Base-by-base conservation (phyloP, 2,329 filamentous ascomycete species). In the Epichloe aotearoae region DNA sequence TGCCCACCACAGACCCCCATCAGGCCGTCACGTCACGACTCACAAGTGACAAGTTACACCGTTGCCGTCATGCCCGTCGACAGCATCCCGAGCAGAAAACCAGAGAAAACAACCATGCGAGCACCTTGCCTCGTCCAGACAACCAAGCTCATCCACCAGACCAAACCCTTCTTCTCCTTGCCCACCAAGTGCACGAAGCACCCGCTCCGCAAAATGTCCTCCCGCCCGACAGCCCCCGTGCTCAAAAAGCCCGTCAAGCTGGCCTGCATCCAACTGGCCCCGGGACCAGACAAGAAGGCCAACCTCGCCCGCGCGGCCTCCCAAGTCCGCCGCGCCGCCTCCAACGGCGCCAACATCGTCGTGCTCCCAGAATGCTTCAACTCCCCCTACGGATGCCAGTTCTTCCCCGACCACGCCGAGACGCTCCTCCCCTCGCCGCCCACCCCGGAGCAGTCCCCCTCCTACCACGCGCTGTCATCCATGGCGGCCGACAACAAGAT, bases 291-390 rank as follows among this genome's bases (percentile, higher is more conserved):
- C 73, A 98, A 98, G 73, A 65, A 82, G 11, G 77, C 77, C 57
- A 98, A 98, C 70, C 87, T 98, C 55, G 64, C 76, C 20, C 84
- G 84, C 65, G 91, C 93, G 12, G 84, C 86, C 52, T 74, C 76
- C 42, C 90, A 93, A 65, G 89, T 97, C 52, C 77, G 88, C 55
- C 83, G 88, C 66, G 91, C 93, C 5, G 84, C 88, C 23, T 67
- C 73, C 26, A 72, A 72, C 3, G 91, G 91, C 58, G 88, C 91
- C 53, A 82, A 86, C 52, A 82, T 98, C 53, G 83, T 97, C 57
- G 88, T 97, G 36, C 79, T 98, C 17, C 93, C 93, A 37, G 93
- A 98, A 73, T 98, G 93, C 76, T 98, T 98, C 81, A 98, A 98
- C 74, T 94, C 87, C 42, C 20, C 93, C 8, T 98, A 98, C 69